A percentile compares a stretch with the other conserved stretches of the same genome.
These are phyloP conservation scores for Cochlearia excelsa DNA, from an alignment of 345 rosid species.

Conservation along the genomic window DNA sequence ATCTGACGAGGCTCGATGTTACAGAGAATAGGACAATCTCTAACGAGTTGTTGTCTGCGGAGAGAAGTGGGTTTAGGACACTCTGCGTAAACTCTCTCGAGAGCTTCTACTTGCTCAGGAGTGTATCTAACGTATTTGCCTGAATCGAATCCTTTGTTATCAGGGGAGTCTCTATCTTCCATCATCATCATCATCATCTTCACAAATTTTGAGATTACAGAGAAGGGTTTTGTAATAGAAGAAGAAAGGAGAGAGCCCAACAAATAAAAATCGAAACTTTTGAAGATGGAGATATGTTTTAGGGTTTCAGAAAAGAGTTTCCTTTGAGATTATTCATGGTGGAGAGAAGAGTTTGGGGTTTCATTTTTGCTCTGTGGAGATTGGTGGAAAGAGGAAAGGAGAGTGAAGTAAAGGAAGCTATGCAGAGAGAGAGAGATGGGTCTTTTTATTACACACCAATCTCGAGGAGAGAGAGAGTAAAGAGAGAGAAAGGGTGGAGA, in stretches of 20 bases:
- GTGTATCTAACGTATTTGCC: conserved; percentile 42
- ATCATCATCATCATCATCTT: neutral
- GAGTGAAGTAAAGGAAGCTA: conserved; percentile 14
- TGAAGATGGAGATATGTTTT: too few relatives aligned
- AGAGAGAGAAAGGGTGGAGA: conserved; percentile 23
- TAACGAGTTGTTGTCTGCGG: conserved; percentile 39
- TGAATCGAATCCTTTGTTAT: conserved; percentile 33
- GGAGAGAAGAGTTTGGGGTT: conserved; percentile 20
- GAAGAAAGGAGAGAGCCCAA: too few relatives aligned
- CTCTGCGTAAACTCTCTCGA: conserved; percentile 41
- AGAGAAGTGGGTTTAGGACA: conserved; percentile 42
- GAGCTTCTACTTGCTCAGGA: conserved; percentile 42
- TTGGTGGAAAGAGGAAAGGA: neutral
- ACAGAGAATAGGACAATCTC: conserved; percentile 36
- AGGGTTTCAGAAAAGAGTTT: conserved; percentile 19
- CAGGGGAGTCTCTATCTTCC: conserved; percentile 39
- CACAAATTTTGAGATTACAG: too few relatives aligned
- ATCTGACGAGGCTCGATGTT: conserved; percentile 41
- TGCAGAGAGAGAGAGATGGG: conserved; percentile 5
- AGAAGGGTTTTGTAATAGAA: too few relatives aligned
- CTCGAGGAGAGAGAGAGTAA: conserved; percentile 22
- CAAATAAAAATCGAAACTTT: too few relatives aligned
- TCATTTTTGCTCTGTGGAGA: conserved; percentile 16
- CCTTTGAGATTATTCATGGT: neutral
- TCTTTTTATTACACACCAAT: conserved; percentile 31